phyloP scores from a whole-genome alignment of 179 eudicot genomes.

The Dionaea muscipula region DNA sequence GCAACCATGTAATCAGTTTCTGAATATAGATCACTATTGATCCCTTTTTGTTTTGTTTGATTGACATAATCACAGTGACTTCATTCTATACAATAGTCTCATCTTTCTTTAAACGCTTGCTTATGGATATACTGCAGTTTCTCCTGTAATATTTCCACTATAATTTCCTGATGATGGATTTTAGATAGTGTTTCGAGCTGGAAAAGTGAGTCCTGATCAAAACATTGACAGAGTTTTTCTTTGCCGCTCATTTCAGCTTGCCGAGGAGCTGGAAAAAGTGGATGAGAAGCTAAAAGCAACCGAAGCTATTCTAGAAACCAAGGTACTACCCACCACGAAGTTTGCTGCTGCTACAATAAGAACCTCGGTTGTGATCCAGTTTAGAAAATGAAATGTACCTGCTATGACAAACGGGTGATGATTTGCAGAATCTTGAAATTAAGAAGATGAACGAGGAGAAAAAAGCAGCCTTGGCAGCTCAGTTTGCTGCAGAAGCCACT shows the following conservation, averaged over 20 bases:
- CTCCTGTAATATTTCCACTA: too few relatives aligned
- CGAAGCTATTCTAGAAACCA: constrained; percentile 75
- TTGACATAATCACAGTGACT: too few relatives aligned
- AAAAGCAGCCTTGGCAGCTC: constrained; percentile 96
- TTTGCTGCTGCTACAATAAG: constrained; percentile 9
- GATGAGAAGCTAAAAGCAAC: constrained; percentile 79
- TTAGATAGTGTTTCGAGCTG: too few relatives aligned
- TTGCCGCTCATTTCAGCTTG: constrained; percentile 31
- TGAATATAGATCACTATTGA: too few relatives aligned
- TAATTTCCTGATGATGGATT: too few relatives aligned
- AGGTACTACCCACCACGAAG: constrained; percentile 27
- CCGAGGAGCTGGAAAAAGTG: constrained; percentile 72
- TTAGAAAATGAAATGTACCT: background rate
- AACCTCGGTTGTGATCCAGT: background rate
- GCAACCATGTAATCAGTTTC: too few relatives aligned
- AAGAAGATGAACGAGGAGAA: constrained; percentile 90
- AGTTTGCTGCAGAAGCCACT: constrained; percentile 96
- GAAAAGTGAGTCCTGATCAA: too few relatives aligned
- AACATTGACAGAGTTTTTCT: too few relatives aligned
- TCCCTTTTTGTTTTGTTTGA: too few relatives aligned
- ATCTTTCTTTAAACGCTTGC: too few relatives aligned
- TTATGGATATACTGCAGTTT: too few relatives aligned
- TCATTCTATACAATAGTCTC: too few relatives aligned
- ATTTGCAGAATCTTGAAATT: constrained; percentile 75
- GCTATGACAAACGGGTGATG: background rate